These are phyloP conservation scores for Calocera viscosa DNA, from an alignment of 768 basidiomycete genomes.

Conservation along the genomic window DNA sequence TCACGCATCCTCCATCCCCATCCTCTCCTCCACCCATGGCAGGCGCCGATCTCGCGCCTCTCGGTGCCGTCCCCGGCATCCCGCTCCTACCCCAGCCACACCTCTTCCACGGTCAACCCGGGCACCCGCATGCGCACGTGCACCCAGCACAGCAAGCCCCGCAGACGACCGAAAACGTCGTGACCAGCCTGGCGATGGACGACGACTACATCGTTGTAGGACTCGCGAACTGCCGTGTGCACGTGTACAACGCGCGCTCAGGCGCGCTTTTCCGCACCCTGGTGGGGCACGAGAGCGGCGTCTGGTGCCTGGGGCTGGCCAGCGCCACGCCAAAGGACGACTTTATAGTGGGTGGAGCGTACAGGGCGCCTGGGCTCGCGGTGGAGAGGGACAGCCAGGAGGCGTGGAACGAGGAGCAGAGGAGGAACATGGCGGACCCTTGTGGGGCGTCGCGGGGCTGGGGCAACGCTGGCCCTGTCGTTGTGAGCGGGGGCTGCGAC, in stretches of 20 bases:
- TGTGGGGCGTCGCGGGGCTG: slow-evolving; percentile 70
- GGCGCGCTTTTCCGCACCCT: slow-evolving; percentile 68
- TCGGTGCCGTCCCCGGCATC: background rate
- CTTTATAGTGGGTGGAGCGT: background rate
- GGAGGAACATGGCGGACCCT: slow-evolving; percentile 27
- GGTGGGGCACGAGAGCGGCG: slow-evolving; percentile 75
- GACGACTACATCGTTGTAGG: slow-evolving; percentile 75
- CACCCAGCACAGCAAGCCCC: slow-evolving; percentile 17
- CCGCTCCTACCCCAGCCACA: background rate
- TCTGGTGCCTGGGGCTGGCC: slow-evolving; percentile 75
- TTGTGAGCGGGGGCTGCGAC: slow-evolving; percentile 90
- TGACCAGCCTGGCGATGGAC: slow-evolving; percentile 81
- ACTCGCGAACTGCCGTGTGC: slow-evolving; percentile 71
- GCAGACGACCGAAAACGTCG: slow-evolving; percentile 45
- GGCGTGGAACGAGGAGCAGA: slow-evolving; percentile 29
- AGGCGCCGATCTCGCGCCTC: background rate
- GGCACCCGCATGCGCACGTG: background rate
- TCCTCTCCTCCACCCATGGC: background rate
- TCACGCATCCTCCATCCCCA: slow-evolving; percentile 1
- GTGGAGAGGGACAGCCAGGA: slow-evolving; percentile 12
- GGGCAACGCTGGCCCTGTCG: slow-evolving; percentile 71
- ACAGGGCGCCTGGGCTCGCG: background rate
- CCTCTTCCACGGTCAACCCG: background rate
- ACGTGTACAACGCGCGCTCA: slow-evolving; percentile 68
- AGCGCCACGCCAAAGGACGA: background rate